Evolutionary conservation across 306 rosid genomes (phyloP), one percentile per base, ranked within the genome.

Genomic region (Glycine soja): DNA sequence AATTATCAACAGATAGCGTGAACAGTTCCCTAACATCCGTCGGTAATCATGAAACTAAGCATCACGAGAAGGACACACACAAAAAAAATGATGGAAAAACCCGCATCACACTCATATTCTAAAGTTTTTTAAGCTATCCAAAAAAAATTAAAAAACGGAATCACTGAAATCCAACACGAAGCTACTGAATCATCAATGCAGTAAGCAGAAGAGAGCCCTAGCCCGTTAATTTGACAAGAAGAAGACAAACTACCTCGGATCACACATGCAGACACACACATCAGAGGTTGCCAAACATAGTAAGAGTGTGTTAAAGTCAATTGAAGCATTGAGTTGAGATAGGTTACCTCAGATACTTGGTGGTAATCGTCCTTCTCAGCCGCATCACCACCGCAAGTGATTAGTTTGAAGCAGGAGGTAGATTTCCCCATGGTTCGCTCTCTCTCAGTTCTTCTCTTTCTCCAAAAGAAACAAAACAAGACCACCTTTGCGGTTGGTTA

Each of bases 371-470:
- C 91, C n/a, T 65, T 85, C 24, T 88, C 91, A 34, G 87, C 85
- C 5, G 89, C 84, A 75, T 86, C 94, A 75, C 90, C 58, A 70
- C 94, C 92, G 84, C 98, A 94, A 3, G 94, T 58, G 74, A 94
- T 90, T 67, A 94, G 85, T 71, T 90, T 91, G 88, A 94, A 89
- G 88, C 98, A 94, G n/a, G 97, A 90, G 47, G 83, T 80, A 47
- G 98, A 70, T 86, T 88, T 94, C 70, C 86, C 94, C 98, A 92
- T 92, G 54, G 52, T 52, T 82, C 61, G 67, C 48, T 11, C 6
- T 52, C 42, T 30, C 57, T 2, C 34, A 16, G 10, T 10, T 45
- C 32, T 81, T 51, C 8, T 1, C 46, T 19, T 15, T 53, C 51
- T 65, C 78, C 32, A 58, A 76, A 16, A 79, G 57, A 70, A 87